Base-by-base conservation (phyloP, 495 filamentous ascomycete species). In the Terfezia boudieri region DNA sequence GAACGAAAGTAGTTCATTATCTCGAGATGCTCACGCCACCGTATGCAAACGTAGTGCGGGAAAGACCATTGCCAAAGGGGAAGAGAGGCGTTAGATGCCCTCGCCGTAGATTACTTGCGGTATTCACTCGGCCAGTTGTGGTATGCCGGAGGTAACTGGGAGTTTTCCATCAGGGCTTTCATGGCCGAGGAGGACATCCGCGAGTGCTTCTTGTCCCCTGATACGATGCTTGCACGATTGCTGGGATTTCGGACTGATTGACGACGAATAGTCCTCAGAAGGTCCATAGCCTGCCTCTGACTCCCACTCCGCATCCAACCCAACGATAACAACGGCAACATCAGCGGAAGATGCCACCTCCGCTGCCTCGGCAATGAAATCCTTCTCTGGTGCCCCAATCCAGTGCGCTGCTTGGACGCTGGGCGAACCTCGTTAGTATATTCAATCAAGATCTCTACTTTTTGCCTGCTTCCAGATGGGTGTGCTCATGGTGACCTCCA, bases 71-170 rank as follows among this genome's bases (percentile, higher is more conserved):
- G 49, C 86, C 85, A 61, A 93, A 92, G 50, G 80, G 71, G 68
- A 90, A 90, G 0, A 81, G 72, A 0, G 83, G 79, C 1, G 70
- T 67, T 36, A 89, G 51, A 92, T 66, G 49, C 83, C 84, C 63
- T 93, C 86, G 54, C 84, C 85, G 65, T 93, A 93, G 11, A 86
- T 67, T 9, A 86, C 82, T 52, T 79, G 74, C 41, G 76, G 59
- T 84, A 80, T 66, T 90, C 85, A 53, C 82, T 82, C 7, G 82
- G 81, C 76, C 82, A 92, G 70, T 87, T 90, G 62, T 84, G 73
- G 64, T 81, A 92, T 0, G 83, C 81, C 0, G 70, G 82, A 84
- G 8, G 74, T 81, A 52, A 76, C 49, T 0, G 77, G 73, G 20
- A 79, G 66, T 54, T 76, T 75, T 20, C 68, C 77, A 49, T 71